phyloP scores from a whole-genome alignment of 768 basidiomycete genomes.

The Tricholoma sp. region DNA sequence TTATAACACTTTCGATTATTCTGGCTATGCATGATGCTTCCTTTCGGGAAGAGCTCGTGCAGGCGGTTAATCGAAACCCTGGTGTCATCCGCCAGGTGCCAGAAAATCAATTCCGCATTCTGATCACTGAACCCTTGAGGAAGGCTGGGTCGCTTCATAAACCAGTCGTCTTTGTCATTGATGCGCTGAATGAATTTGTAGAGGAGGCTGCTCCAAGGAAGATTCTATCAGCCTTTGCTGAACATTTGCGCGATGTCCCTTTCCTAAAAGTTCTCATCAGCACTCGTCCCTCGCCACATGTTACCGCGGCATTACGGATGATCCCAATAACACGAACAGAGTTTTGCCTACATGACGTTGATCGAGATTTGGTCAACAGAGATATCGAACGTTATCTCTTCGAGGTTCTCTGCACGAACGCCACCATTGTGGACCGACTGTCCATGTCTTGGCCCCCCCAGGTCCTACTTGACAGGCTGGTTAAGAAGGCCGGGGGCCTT shows the following conservation, averaged over 20 bases:
- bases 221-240: conserved; percentile 9
- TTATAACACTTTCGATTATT: conserved; percentile 11
- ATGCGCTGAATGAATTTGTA: conserved; percentile 19
- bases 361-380: conserved; percentile 7
- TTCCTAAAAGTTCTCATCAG: conserved; percentile 14
- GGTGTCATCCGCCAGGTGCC: neutral
- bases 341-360: conserved; percentile 10
- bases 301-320: neutral
- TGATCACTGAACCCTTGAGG: conserved; percentile 11
- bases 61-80: conserved; percentile 4
- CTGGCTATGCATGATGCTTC: conserved; percentile 7
- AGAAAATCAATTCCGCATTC: conserved; percentile 8
- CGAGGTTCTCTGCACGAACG: conserved; percentile 10
- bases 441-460: conserved; percentile 13
- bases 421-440: conserved; percentile 11
- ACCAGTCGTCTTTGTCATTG: conserved; percentile 16
- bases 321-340: conserved; percentile 2
- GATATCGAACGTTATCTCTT: conserved; percentile 11
- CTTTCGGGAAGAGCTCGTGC: conserved; percentile 8
- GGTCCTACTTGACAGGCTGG: conserved; percentile 9
- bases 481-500: conserved; percentile 10
- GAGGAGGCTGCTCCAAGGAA: conserved; percentile 7
- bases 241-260: conserved; percentile 10
- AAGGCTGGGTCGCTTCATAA: conserved; percentile 2
- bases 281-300: conserved; percentile 8